phyloP scores from a whole-genome alignment of 345 rosid species.

The Lepidium aucheri region DNA sequence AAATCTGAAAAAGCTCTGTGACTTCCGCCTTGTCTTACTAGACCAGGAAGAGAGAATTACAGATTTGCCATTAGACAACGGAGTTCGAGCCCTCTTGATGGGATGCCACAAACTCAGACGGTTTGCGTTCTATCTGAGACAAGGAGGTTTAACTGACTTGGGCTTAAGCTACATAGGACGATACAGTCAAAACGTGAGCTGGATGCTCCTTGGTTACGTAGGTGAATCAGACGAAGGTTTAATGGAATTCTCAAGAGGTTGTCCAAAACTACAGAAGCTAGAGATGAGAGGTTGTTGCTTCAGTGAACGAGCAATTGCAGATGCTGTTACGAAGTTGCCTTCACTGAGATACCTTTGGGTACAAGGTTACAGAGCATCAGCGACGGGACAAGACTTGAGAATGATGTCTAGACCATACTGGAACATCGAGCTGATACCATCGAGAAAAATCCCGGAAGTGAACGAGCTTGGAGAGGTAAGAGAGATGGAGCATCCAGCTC shows the following conservation, averaged over 20 bases:
- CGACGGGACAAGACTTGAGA: conserved; percentile 45
- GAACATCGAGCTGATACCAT: conserved; percentile 86
- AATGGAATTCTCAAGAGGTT: conserved; percentile 70
- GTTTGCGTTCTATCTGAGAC: conserved; percentile 76
- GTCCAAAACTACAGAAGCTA: conserved; percentile 77
- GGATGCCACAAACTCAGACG: conserved; percentile 78
- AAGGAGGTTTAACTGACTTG: conserved; percentile 72
- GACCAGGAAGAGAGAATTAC: conserved; percentile 63
- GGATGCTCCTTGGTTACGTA: conserved; percentile 88
- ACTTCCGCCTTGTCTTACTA: conserved; percentile 85
- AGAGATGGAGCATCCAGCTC: conserved; percentile 62
- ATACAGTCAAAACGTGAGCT: conserved; percentile 69
- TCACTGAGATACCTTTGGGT: conserved; percentile 95
- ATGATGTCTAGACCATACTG: conserved; percentile 87
- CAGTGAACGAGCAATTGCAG: conserved; percentile 68
- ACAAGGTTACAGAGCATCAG: conserved; percentile 69
- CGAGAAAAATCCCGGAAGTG: conserved; percentile 30
- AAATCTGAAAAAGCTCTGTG: conserved; percentile 57
- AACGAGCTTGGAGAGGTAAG: conserved; percentile 25
- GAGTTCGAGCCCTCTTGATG: conserved; percentile 72
- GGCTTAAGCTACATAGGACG: conserved; percentile 73
- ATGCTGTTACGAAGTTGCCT: conserved; percentile 47
- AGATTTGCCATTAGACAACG: conserved; percentile 84
- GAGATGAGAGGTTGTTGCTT: conserved; percentile 95
- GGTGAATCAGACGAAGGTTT: conserved; percentile 80